A percentile compares a stretch with the other conserved stretches of the same genome.
These are phyloP conservation scores for Nemania diffusa DNA, from an alignment of 2,329 filamentous ascomycete species.

Conservation along the genomic window DNA sequence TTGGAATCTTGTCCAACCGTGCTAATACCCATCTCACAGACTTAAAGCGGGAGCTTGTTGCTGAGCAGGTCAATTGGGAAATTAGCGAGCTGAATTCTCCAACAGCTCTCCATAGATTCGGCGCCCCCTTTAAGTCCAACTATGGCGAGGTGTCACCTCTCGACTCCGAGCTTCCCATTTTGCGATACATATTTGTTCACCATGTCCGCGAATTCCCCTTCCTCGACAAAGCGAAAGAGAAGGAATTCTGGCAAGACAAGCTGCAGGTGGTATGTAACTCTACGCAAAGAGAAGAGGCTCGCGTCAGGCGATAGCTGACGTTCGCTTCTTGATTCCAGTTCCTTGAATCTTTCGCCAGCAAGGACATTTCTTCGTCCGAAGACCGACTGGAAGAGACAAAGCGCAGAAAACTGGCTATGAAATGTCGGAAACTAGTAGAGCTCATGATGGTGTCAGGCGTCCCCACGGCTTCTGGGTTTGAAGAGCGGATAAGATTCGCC, in stretches of 20 bases:
- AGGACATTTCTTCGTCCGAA: constrained; percentile 96
- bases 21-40: constrained; percentile 67
- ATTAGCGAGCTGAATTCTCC: constrained; percentile 94
- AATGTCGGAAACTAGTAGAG: constrained; percentile 95
- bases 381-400: constrained; percentile 97
- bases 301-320: neutral
- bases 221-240: constrained; percentile 93
- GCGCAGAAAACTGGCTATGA: constrained; percentile 87
- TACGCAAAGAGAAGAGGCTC: neutral
- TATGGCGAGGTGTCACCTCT: constrained; percentile 91
- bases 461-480: constrained; percentile 94
- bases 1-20: neutral
- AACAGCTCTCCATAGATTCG: constrained; percentile 93
- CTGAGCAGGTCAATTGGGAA: constrained; percentile 88
- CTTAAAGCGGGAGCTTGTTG: constrained; percentile 93
- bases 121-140: constrained; percentile 92
- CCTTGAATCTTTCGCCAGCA: constrained; percentile 94
- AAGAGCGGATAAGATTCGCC: constrained; percentile 95
- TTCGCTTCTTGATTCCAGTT: constrained; percentile 68
- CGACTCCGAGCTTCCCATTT: constrained; percentile 91
- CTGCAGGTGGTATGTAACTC: constrained; percentile 80
- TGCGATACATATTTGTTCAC: constrained; percentile 97
- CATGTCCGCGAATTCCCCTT: constrained; percentile 99
- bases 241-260: constrained; percentile 99
- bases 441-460: constrained; percentile 99